Percentiles rank a stretch among this genome's conserved stretches.
phyloP scores from a whole-genome alignment of 75 land plant species.

The Sequoia sempervirens region DNA sequence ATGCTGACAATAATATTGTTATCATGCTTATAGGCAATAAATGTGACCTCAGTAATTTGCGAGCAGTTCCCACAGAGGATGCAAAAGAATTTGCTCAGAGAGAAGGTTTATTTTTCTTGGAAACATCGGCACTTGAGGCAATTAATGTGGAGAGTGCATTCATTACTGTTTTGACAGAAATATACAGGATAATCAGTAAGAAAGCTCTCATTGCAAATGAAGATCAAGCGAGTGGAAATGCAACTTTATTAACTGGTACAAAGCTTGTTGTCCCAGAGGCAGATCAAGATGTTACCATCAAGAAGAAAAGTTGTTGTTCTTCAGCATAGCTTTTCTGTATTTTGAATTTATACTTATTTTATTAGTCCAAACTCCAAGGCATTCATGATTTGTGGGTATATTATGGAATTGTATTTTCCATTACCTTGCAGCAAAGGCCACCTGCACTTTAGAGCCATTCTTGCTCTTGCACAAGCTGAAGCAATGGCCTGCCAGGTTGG shows the following conservation, averaged over 20 bases:
- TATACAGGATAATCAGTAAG: constrained; percentile 34
- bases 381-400: background rate
- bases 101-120: constrained; percentile 40
- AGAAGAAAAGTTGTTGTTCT: constrained; percentile 46
- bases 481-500: background rate
- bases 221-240: constrained; percentile 30
- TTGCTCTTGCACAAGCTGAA: background rate
- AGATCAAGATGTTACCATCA: constrained; percentile 37
- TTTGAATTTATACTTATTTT: background rate
- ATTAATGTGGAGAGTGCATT: constrained; percentile 38
- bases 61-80: constrained; percentile 29
- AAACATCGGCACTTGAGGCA: constrained; percentile 20
- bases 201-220: constrained; percentile 30
- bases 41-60: constrained; percentile 19
- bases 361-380: background rate
- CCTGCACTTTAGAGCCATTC: background rate
- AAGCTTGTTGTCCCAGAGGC: constrained; percentile 54
- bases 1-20: constrained; percentile 37
- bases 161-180: constrained; percentile 26
- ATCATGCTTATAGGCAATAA: constrained; percentile 43
- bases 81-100: constrained; percentile 44
- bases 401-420: background rate
- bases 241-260: constrained; percentile 37
- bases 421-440: background rate
- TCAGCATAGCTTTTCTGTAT: background rate